phyloP scores from a whole-genome alignment of 1,284 basidiomycete genomes.

The Sporisorium scitamineum region DNA sequence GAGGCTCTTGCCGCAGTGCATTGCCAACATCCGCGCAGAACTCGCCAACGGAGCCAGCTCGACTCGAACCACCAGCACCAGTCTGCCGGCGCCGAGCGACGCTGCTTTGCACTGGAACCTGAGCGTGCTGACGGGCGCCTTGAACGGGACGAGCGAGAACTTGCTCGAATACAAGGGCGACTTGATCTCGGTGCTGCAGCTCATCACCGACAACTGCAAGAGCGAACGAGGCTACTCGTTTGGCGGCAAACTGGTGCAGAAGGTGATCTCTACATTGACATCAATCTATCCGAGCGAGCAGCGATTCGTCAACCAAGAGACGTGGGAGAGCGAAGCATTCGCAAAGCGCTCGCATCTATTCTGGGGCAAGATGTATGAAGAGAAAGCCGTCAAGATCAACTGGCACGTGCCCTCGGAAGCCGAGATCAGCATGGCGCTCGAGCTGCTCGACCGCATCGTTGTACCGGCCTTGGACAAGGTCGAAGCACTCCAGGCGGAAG shows the following conservation, averaged over 20 bases:
- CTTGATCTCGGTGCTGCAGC: constrained; percentile 77
- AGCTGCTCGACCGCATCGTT: constrained; percentile 80
- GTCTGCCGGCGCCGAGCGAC: constrained; percentile 85
- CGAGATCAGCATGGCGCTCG: constrained; percentile 85
- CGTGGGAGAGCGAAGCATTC: constrained; percentile 85
- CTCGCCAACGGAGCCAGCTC: constrained; percentile 92
- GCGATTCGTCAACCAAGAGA: constrained; percentile 84
- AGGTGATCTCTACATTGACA: constrained; percentile 81
- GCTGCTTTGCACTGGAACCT: constrained; percentile 91
- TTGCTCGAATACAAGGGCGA: constrained; percentile 79
- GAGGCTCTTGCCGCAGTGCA: constrained; percentile 84
- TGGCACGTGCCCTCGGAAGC: constrained; percentile 86
- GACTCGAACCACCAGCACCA: constrained; percentile 86
- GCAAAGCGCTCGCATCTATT: constrained; percentile 78
- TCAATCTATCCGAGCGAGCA: constrained; percentile 84
- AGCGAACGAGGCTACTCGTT: constrained; percentile 90
- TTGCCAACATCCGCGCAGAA: constrained; percentile 84
- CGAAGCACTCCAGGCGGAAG: constrained; percentile 72
- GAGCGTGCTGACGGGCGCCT: constrained; percentile 63
- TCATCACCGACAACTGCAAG: constrained; percentile 83
- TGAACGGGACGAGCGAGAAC: constrained; percentile 50
- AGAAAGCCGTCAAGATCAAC: constrained; percentile 82
- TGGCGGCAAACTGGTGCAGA: constrained; percentile 82
- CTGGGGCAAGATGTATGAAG: constrained; percentile 87
- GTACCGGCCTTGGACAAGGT: constrained; percentile 78